A percentile compares a stretch with the other conserved stretches of the same genome.
These are phyloP conservation scores for Melastoma malabathricum DNA, from an alignment of 345 rosid species.

Conservation along the genomic window DNA sequence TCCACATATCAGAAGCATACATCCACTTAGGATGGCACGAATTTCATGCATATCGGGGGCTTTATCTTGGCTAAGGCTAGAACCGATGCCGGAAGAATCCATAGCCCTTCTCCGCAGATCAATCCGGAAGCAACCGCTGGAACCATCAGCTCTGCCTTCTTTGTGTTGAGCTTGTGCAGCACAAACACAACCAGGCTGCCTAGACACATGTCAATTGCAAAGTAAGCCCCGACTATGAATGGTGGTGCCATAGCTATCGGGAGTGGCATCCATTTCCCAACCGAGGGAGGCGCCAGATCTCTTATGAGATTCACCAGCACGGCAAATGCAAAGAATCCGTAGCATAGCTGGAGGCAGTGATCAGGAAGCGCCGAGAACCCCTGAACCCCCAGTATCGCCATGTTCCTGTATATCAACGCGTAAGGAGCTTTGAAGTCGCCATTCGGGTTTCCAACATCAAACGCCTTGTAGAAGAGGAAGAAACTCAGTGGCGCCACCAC, in stretches of 20 bases:
- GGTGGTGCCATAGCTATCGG: conserved; percentile 89
- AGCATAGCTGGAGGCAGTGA: conserved; percentile 48
- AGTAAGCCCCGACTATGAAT: conserved; percentile 78
- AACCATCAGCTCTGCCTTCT: conserved; percentile 61
- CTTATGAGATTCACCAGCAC: conserved; percentile 47
- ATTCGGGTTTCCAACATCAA: conserved; percentile 76
- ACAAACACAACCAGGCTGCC: conserved; percentile 59
- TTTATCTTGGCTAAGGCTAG: conserved; percentile 72
- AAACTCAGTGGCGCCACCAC: conserved; percentile 64
- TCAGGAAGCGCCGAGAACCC: conserved; percentile 54
- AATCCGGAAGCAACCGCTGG: conserved; percentile 85
- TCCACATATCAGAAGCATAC: too few relatives aligned
- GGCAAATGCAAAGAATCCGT: conserved; percentile 71
- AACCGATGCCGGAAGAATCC: conserved; percentile 73
- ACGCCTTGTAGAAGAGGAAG: conserved; percentile 80
- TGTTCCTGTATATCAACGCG: conserved; percentile 82
- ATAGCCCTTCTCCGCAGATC: conserved; percentile 85
- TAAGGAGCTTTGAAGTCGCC: conserved; percentile 89
- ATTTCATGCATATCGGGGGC: conserved; percentile 90
- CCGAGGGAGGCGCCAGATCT: conserved; percentile 41
- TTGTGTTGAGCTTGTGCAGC: conserved; percentile 47
- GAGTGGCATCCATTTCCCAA: conserved; percentile 76
- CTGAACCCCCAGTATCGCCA: conserved; percentile 49
- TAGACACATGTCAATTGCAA: conserved; percentile 75
- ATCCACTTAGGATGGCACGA: conserved; percentile 26